A percentile compares a stretch with the other conserved stretches of the same genome.
phyloP scores from a whole-genome alignment of 169 alveolate genomes.

The Eimeria falciformis region DNA sequence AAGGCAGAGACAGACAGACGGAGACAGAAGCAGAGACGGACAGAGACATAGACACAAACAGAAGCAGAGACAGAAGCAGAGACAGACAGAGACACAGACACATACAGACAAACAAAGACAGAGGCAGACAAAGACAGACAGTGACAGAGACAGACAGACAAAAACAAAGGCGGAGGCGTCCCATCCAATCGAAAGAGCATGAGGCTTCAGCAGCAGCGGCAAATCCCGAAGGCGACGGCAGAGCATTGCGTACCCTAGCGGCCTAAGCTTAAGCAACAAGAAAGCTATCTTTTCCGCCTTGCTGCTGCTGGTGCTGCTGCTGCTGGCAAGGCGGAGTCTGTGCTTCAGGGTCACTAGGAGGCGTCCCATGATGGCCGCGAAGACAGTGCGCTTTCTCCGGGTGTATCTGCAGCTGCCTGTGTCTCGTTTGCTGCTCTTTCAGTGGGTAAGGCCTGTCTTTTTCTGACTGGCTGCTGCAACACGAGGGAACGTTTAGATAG shows the following conservation, averaged over 20 bases:
- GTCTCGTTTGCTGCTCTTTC: conserved; percentile 10
- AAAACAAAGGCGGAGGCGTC: too few relatives aligned
- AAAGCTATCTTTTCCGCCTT: not conserved
- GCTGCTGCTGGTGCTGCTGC: not conserved
- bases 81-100: too few relatives aligned
- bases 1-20: not conserved
- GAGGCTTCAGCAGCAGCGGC: not conserved
- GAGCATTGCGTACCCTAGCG: not conserved
- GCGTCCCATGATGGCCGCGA: not conserved
- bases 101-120: too few relatives aligned
- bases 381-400: not conserved
- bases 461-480: not conserved
- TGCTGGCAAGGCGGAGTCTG: not conserved
- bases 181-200: too few relatives aligned
- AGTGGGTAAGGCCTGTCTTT: not conserved
- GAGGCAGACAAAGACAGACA: too few relatives aligned
- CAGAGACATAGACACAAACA: too few relatives aligned
- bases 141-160: too few relatives aligned
- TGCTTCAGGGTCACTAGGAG: not conserved
- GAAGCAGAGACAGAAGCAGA: too few relatives aligned
- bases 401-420: conserved; percentile 12
- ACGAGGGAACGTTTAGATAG: not conserved
- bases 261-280: conserved; percentile 11
- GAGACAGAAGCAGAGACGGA: too few relatives aligned
- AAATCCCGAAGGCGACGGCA: not conserved